A percentile compares a stretch with the other conserved stretches of the same genome.
Conservation (phyloP, 2,329 filamentous ascomycete genomes). For the Elsinoe ampelina region DNA sequence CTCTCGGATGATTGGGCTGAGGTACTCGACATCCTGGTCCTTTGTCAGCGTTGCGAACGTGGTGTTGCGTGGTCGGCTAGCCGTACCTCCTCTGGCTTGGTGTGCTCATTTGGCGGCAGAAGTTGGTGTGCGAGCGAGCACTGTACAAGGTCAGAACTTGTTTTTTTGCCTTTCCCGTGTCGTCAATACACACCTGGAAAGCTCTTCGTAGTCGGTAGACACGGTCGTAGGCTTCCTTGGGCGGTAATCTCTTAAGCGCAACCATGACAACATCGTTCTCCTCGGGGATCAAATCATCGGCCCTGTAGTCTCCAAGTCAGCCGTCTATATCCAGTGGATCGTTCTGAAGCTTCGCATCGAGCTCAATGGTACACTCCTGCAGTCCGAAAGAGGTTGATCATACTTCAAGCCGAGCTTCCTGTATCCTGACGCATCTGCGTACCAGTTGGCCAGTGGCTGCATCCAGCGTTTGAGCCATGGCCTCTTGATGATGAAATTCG, state of each 20-base stretch:
- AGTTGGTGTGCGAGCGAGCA: slow-evolving; percentile 58
- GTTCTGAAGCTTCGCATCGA: not conserved
- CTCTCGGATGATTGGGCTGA: slow-evolving; percentile 58
- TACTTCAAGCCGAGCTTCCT: slow-evolving; percentile 87
- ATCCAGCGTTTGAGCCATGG: slow-evolving; percentile 77
- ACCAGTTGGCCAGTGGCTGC: slow-evolving; percentile 78
- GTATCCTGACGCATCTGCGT: slow-evolving; percentile 81
- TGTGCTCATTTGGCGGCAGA: slow-evolving; percentile 56
- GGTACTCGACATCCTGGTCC: slow-evolving; percentile 54
- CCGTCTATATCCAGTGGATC: not conserved
- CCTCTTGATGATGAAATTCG: slow-evolving; percentile 69
- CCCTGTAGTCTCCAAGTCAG: slow-evolving; percentile 43
- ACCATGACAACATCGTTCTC: slow-evolving; percentile 79
- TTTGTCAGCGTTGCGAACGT: slow-evolving; percentile 17
- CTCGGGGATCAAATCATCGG: slow-evolving; percentile 91
- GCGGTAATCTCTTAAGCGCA: slow-evolving; percentile 80
- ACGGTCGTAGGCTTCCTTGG: slow-evolving; percentile 91
- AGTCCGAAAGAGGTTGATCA: slow-evolving; percentile 21
- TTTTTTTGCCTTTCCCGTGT: not conserved
- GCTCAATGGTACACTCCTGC: not conserved
- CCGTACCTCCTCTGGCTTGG: slow-evolving; percentile 56
- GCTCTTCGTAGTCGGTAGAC: slow-evolving; percentile 95
- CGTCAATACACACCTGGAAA: slow-evolving; percentile 58
- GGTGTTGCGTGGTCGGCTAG: not conserved
- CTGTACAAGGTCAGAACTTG: slow-evolving; percentile 32